Percentiles rank a stretch among this genome's conserved stretches.
phyloP scores from a whole-genome alignment of 306 rosid species.

The Cicer arietinum region DNA sequence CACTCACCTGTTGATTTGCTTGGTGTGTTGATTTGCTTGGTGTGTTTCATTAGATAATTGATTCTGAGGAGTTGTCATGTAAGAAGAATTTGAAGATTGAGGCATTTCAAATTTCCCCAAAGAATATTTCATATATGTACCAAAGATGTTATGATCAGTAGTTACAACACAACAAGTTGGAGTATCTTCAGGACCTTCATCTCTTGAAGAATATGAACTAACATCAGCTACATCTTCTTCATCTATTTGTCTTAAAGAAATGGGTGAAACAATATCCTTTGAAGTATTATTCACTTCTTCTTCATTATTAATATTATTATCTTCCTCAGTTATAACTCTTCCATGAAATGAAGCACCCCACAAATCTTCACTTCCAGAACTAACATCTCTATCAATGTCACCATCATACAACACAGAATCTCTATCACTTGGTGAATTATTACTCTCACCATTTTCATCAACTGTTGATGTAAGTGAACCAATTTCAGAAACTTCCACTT shows the following conservation, averaged over 20 bases:
- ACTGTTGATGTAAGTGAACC: constrained; percentile 70
- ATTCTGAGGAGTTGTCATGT: constrained; percentile 34
- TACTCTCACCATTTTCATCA: constrained; percentile 58
- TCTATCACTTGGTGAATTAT: constrained; percentile 59
- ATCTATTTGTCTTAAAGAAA: constrained; percentile 27
- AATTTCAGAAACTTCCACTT: constrained; percentile 89
- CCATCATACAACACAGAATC: constrained; percentile 65
- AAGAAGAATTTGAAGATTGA: constrained; percentile 42
- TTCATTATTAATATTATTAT: constrained; percentile 2
- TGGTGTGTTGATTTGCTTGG: constrained; percentile 26
- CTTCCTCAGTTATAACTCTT: constrained; percentile 24
- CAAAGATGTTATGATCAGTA: constrained; percentile 36
- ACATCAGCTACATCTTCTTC: constrained; percentile 50
- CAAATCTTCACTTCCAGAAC: constrained; percentile 54
- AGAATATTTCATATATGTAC: constrained; percentile 27
- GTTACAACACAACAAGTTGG: constrained; percentile 30
- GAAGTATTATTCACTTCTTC: neutral
- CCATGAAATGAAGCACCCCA: constrained; percentile 54
- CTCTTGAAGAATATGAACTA: constrained; percentile 43
- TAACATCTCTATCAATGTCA: constrained; percentile 60
- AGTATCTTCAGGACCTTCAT: constrained; percentile 41
- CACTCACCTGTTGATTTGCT: constrained; percentile 57
- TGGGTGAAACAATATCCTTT: constrained; percentile 34
- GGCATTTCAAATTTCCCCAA: constrained; percentile 42
- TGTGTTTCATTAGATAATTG: constrained; percentile 39